These are phyloP conservation scores for Collybiopsis confluens DNA, from an alignment of 768 basidiomycete species.

Conservation along the genomic window DNA sequence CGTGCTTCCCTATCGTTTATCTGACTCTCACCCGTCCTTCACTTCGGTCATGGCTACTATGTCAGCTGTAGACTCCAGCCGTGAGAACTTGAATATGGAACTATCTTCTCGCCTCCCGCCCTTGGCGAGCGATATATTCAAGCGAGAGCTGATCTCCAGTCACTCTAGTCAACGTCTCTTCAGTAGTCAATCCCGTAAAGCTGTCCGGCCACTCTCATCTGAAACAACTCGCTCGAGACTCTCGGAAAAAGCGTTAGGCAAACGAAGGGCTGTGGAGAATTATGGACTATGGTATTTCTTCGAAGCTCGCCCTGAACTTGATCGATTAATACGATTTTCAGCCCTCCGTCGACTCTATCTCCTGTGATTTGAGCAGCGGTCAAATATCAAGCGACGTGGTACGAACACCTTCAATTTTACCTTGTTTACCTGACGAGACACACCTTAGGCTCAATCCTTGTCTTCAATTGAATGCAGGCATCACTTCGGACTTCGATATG, in stretches of 20 bases:
- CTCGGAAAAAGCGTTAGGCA: conserved; percentile 3
- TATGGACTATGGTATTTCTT: background rate
- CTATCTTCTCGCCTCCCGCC: conserved; percentile 6
- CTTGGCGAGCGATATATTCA: conserved; percentile 14
- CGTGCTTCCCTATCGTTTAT: background rate
- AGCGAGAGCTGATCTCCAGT: conserved; percentile 13
- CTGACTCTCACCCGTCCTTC: conserved; percentile 5
- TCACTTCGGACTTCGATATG: too few relatives aligned
- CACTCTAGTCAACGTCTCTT: conserved; percentile 15
- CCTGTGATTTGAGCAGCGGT: too few relatives aligned
- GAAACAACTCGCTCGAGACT: background rate
- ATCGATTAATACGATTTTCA: background rate
- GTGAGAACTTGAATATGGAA: background rate
- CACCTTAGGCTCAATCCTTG: too few relatives aligned
- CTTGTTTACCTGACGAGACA: too few relatives aligned
- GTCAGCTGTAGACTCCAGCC: background rate
- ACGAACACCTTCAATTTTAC: too few relatives aligned
- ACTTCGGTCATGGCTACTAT: conserved; percentile 3
- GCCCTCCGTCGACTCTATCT: background rate
- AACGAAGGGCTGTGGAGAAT: background rate
- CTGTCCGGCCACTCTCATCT: background rate
- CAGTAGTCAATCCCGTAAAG: background rate
- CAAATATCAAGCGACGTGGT: too few relatives aligned
- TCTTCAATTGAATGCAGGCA: too few relatives aligned
- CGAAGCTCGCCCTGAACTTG: too few relatives aligned